Base-by-base conservation (phyloP, 768 basidiomycete genomes). In the Strobilomyces dryophilus region DNA sequence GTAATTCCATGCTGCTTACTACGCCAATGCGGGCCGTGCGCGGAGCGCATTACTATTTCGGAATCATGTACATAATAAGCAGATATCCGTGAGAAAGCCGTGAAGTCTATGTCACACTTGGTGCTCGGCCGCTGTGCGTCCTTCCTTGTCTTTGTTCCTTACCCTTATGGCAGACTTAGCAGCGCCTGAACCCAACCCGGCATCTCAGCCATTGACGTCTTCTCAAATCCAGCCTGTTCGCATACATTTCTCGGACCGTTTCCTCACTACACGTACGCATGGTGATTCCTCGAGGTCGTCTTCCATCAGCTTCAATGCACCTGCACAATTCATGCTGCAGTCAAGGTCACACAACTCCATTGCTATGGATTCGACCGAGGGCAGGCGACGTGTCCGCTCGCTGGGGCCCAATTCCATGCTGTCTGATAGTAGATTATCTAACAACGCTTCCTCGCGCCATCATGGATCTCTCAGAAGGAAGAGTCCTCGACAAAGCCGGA, bases 221-320 rank as follows among this genome's bases (percentile, higher is more conserved):
- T 36, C 60, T 35, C 57, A 55, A 49, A 24, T 58, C 11, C 51
- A 51, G 9, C 31, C 56, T 36, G 57, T 68, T 49, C 74, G 64
- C 45, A 69, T 73, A 49, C 72, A 59, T 14, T 70, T 77, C 43
- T 68, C 73, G 1, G 60, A 66, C 58, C 62, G 58, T 20, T 70
- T 70, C 47, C 62, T 67, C 46, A 42, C 59, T 17, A 20, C 61
- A n/a, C 59, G 53, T n/a, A 51, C 53, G 53, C 59, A 57, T 53
- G 66, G 60, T 15, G 54, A 57, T 49, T 70, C 70, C 27, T 69
- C 68, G 42, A 61, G 59, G 64, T 71, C 68, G 32, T 71, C 69
- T 27, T 69, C 67, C 9, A 32, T 62, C 45, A 66, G 57, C 49
- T 53, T 62, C 36, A 45, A 55, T 24, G 51, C 62, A 31, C 64